These are phyloP conservation scores for Alternaria postmessia DNA, from an alignment of 2,329 filamentous ascomycete genomes.

Conservation along the genomic window DNA sequence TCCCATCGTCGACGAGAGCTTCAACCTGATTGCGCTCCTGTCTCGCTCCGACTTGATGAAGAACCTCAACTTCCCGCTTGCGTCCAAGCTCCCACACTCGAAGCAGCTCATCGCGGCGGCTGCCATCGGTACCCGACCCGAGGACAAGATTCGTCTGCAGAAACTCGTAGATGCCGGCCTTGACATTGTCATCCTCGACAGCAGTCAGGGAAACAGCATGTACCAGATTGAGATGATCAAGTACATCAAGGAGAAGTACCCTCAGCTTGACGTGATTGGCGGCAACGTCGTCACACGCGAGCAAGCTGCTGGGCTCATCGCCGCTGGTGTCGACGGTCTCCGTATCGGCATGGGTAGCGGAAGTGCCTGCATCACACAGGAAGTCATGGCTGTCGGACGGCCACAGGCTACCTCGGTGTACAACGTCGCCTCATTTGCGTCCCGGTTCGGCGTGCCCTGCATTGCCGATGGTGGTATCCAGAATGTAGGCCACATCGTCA, in stretches of 20 bases:
- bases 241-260: constrained; percentile 89
- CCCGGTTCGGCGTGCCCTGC: constrained; percentile 93
- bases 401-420: constrained; percentile 94
- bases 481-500: constrained; percentile 98
- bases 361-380: constrained; percentile 97
- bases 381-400: constrained; percentile 98
- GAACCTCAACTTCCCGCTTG: constrained; percentile 95
- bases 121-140: constrained; percentile 91
- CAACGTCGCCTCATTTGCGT: constrained; percentile 87
- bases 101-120: constrained; percentile 98
- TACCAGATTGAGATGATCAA: constrained; percentile 99
- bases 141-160: constrained; percentile 86
- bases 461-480: constrained; percentile 98
- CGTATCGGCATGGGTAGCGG: constrained; percentile 99
- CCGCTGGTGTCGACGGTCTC: constrained; percentile 92
- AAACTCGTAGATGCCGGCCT: constrained; percentile 93
- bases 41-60: constrained; percentile 89
- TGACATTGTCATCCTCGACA: constrained; percentile 94
- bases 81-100: constrained; percentile 93
- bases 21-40: constrained; percentile 70
- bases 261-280: constrained; percentile 89
- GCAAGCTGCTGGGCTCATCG: constrained; percentile 91
- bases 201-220: constrained; percentile 97
- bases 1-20: constrained; percentile 83
- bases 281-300: constrained; percentile 98